Evolutionary conservation across 768 basidiomycete species (phyloP), one percentile per base, ranked within the genome.

Genomic region (Polyporus arcularius): DNA sequence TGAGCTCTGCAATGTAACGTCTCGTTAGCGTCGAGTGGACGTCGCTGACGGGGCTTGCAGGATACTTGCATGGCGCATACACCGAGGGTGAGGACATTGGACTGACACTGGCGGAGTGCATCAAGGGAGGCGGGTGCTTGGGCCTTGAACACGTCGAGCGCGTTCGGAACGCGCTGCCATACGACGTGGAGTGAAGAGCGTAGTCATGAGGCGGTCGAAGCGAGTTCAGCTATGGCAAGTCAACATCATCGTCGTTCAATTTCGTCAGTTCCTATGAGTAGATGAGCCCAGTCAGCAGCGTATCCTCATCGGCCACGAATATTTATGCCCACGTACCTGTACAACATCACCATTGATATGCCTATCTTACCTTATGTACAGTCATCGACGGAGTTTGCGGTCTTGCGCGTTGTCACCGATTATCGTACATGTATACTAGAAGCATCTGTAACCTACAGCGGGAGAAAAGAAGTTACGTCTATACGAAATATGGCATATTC

Each of bases 11-110:
- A 26, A 26, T 26, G 21, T n/a, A n/a, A 14, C 12, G 10, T 11
- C 49, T 30, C 52, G 14, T 46, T 7, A n/a, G 14, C 12, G 5
- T 26, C 5, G 30, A 9, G 26, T 14, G n/a, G 6, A 38, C 32
- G 2, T 16, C 38, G n/a, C 15, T 26, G 9, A 45, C 31, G 9
- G 14, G 32, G 15, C 50, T 12, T 4, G n/a, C 31, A 85, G 84
- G 83, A 16, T 85, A 80, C 68, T 70, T 85, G 21, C 83, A 86
- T 54, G 85, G 82, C 0, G 85, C 85, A 1, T 86, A 85, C 68
- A 78, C 78, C 5, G 84, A 86, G 68, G 85, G 85, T 0, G 65
- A 74, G 38, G 71, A 74, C 21, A 73, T 79, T 0, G 83, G 76
- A 0, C 56, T 63, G 11, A 68, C 65, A 4, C 68, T 87, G 7